A percentile compares a stretch with the other conserved stretches of the same genome.
Conservation (phyloP, 345 rosid species). For the Eucalyptus pumila region DNA sequence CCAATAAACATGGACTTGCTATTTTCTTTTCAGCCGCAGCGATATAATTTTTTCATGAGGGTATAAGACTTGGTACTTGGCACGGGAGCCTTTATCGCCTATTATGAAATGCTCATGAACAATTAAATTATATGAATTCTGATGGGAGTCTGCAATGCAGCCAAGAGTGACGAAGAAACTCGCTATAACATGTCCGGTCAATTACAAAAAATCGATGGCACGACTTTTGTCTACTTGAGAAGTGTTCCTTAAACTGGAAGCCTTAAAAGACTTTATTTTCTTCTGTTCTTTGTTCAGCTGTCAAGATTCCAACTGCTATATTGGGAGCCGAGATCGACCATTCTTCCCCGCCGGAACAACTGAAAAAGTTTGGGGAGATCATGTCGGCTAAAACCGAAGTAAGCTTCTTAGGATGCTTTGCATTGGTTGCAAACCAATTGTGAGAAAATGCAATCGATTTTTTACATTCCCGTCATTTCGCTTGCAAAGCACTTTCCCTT, state of each 20-base stretch:
- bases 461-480: not conserved
- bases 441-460: not conserved
- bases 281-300: constrained; percentile 8
- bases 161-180: not conserved
- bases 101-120: not conserved
- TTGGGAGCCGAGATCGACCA: constrained; percentile 30
- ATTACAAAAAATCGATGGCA: not conserved
- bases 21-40: not conserved
- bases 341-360: constrained; percentile 2
- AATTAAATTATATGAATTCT: not conserved
- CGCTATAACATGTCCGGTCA: not conserved
- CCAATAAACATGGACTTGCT: not conserved
- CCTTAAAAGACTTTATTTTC: not conserved
- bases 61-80: not conserved
- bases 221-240: not conserved
- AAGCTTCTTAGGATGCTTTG: not conserved
- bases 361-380: constrained; percentile 14
- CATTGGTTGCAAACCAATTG: not conserved
- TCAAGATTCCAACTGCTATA: constrained; percentile 22
- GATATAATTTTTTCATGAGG: not conserved
- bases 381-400: constrained; percentile 17
- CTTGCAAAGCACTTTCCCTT: not conserved
- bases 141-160: not conserved
- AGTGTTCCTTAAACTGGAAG: not conserved
- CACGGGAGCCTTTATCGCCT: too few relatives aligned